Base-by-base conservation (phyloP, 441 rosid genomes). In the Brassica balearica region DNA sequence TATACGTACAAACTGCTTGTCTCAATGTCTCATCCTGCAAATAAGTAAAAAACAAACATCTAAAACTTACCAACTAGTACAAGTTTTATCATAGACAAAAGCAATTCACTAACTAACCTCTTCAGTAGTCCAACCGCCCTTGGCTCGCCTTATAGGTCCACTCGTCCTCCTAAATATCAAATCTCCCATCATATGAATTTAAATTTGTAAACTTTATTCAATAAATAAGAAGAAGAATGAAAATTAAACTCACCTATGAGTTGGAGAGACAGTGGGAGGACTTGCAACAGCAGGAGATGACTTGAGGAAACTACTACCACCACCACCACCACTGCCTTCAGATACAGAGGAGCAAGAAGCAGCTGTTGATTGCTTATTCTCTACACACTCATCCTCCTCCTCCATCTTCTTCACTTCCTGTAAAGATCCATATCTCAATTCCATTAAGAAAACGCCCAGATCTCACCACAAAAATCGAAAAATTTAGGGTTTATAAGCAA, bases 101-200 rank as follows among this genome's bases (percentile, higher is more conserved):
- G 8, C 74, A 59, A 76, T 27, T 27, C 66, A 81, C 32, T 1
- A 81, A 0, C 34, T 46, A 56, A 94, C 98, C 97, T 96, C 99
- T 80, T 91, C 93, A 0, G 89, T 94, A 73, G 98, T 96, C 99
- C 99, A 96, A 48, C 99, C 99, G 9, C 99, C 99, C 83, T 94
- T 96, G 3, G 99, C 97, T 71, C 97, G 87, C 86, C 99, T 90
- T 55, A 95, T 91, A 53, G 98, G 99, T 8, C 99, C 99, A 10
- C 89, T 90, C 2, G 91, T 94, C 83, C 99, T 92, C 90, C 99
- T 51, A 51, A n/a, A 51, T 1, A 51, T 51, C 19, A 51, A 51
- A 51, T 0, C 56, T 48, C 56, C 8, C 8, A 5, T 48, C 15
- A 22, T 4, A 0, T 59, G 29, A 8, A 3, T 60, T 38, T 4